Evolutionary conservation across 108 stramenopile species (phyloP), one percentile per base, ranked within the genome.

Genomic region (Nannochloropsis oceanica): DNA sequence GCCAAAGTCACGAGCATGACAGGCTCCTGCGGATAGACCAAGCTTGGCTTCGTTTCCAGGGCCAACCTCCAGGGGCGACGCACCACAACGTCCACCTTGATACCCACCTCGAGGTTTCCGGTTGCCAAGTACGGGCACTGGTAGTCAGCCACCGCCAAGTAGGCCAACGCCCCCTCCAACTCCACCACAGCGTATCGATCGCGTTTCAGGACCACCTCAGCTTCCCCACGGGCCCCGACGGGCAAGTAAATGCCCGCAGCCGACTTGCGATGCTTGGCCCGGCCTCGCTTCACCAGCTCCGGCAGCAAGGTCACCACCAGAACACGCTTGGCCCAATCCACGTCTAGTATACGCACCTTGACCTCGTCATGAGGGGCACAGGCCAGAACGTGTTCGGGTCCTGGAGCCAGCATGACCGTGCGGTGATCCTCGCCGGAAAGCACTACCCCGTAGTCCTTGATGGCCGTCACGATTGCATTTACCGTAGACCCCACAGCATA

Each of bases 381-480:
- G 12, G 85, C 87, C 0, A 87, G 83, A 43, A 87, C 85, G 25
- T 82, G 44, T 24, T 87, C 43, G 26, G 27, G 85, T 43, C 10
- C 43, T 0, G 46, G 43, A 79, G 84, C 85, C 85, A 89, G 84
- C 88, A 89, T 89, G 22, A 89, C 81, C 86, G 83, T 86, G 13
- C 43, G 25, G 14, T 83, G 25, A 18, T 82, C 43, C 43, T 59
- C 59, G 83, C 25, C 86, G 27, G 43, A 86, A 0, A 89, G 85
- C 27, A 89, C 88, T 5, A 89, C 85, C 12, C 88, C 88, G n/a
- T 89, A 89, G 20, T 89, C 88, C 81, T 89, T 89, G 43, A 89
- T 8, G 8, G 87, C 87, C 13, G 87, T 43, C 80, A 89, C 88
- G 11, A 43, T 84, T 11, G 83, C 87, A 8, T 87, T 84, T 0